phyloP scores from a whole-genome alignment of 352 stramenopile genomes.

The Halophytophthora batemanensis region DNA sequence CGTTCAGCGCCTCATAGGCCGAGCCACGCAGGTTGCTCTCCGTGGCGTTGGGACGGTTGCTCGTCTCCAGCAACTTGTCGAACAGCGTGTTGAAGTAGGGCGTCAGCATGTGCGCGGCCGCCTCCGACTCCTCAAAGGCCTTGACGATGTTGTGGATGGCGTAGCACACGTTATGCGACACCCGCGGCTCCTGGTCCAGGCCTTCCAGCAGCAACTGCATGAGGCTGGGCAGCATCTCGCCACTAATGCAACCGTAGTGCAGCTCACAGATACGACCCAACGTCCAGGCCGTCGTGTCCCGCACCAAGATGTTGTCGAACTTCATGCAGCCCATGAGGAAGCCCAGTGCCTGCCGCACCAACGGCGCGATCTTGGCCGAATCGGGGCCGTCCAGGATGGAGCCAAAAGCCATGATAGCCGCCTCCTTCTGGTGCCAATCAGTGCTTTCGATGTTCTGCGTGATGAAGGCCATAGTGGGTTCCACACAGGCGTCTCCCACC shows the following conservation, averaged over 20 bases:
- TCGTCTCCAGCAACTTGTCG: constrained; percentile 91
- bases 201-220: constrained; percentile 86
- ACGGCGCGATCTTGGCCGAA: constrained; percentile 87
- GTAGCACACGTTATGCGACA: constrained; percentile 95
- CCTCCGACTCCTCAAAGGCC: constrained; percentile 84
- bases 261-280: constrained; percentile 95
- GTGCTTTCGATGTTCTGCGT: constrained; percentile 92
- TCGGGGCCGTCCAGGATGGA: constrained; percentile 93
- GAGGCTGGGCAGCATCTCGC: constrained; percentile 86
- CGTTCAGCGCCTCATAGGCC: constrained; percentile 93
- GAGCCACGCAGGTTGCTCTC: constrained; percentile 90
- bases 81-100: constrained; percentile 92
- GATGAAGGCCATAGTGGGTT: constrained; percentile 93
- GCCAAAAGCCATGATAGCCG: constrained; percentile 96
- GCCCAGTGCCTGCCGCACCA: constrained; percentile 92
- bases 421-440: constrained; percentile 95
- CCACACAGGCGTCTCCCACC: constrained; percentile 90
- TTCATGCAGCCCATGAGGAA: constrained; percentile 93
- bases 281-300: constrained; percentile 96
- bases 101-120: constrained; percentile 80
- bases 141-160: constrained; percentile 97
- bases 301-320: constrained; percentile 90
- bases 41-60: constrained; percentile 82
- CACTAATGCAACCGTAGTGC: constrained; percentile 89
- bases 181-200: constrained; percentile 85